Conservation (phyloP, 2,329 filamentous ascomycete genomes). For the Rachicladosporium sp. region DNA sequence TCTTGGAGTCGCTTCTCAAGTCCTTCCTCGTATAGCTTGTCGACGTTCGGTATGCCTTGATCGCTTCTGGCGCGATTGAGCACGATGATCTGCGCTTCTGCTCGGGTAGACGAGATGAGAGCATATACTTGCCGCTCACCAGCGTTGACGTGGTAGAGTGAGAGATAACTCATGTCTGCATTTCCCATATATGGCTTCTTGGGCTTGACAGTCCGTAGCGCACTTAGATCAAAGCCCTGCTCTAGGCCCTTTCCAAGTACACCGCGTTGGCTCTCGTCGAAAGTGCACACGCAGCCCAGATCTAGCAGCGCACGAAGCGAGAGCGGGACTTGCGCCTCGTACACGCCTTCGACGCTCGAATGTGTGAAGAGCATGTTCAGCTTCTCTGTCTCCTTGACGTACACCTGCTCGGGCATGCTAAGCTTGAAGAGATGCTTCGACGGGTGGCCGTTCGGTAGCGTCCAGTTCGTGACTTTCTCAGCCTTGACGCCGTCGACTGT, state of each 20-base stretch:
- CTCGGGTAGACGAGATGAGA: conserved; percentile 71
- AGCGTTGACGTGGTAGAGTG: conserved; percentile 81
- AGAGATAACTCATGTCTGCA: conserved; percentile 64
- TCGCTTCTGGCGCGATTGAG: conserved; percentile 69
- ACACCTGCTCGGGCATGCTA: conserved; percentile 76
- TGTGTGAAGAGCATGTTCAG: conserved; percentile 78
- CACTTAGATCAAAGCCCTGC: conserved; percentile 76
- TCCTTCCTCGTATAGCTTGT: conserved; percentile 74
- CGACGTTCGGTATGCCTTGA: conserved; percentile 79
- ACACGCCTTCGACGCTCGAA: conserved; percentile 89
- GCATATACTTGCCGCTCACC: conserved; percentile 90
- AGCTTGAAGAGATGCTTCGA: conserved; percentile 92
- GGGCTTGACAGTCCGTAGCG: conserved; percentile 54
- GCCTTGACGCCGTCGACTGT: conserved; percentile 75
- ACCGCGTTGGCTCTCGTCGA: conserved; percentile 80
- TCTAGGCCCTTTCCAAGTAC: conserved; percentile 88
- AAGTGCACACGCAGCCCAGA: conserved; percentile 81
- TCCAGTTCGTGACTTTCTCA: conserved; percentile 86
- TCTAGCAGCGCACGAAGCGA: conserved; percentile 78
- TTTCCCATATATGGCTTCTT: conserved; percentile 67
- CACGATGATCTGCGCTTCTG: conserved; percentile 78
- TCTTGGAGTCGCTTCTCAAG: conserved; percentile 48
- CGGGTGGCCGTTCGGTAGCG: conserved; percentile 84
- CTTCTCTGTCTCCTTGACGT: conserved; percentile 72
- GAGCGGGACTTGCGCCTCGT: conserved; percentile 84